Conservation (phyloP, 768 basidiomycete species). For the Phanerodontia chrysosporium region DNA sequence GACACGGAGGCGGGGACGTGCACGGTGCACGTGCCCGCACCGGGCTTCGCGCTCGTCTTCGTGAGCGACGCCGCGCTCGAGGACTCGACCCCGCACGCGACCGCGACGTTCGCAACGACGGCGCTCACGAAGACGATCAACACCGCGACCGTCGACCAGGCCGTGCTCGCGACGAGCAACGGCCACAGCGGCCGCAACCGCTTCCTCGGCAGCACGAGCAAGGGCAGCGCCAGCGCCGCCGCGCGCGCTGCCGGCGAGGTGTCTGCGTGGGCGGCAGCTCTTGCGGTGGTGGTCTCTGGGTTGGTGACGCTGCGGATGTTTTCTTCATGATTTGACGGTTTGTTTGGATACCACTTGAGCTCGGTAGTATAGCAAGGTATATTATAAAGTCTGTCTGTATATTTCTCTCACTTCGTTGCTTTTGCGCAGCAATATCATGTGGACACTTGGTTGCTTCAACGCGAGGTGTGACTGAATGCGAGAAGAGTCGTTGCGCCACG, state of each 20-base stretch:
- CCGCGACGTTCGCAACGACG: conserved; percentile 53
- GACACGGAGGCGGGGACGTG: conserved; percentile 51
- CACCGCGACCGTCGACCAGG: conserved; percentile 50
- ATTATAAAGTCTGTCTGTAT: too few relatives aligned
- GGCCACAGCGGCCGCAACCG: conserved; percentile 37
- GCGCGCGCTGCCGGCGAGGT: conserved; percentile 10
- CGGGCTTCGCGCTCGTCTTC: conserved; percentile 75
- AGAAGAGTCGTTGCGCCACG: too few relatives aligned
- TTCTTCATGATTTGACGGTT: too few relatives aligned
- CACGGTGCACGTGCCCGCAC: conserved; percentile 58
- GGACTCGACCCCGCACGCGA: conserved; percentile 30
- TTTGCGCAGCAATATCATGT: too few relatives aligned
- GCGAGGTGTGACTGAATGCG: too few relatives aligned
- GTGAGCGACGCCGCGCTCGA: conserved; percentile 40
- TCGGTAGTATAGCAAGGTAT: too few relatives aligned
- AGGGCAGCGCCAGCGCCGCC: conserved; percentile 18
- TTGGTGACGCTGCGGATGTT: too few relatives aligned
- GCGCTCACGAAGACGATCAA: conserved; percentile 48
- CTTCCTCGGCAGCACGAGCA: conserved; percentile 17
- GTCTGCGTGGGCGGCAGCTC: conserved; percentile 13
- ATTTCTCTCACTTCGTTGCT: too few relatives aligned
- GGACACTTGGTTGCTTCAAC: too few relatives aligned
- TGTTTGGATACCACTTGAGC: too few relatives aligned
- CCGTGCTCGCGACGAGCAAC: conserved; percentile 58
- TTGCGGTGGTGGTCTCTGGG: conserved; percentile 11